Evolutionary conservation across 441 rosid species (phyloP).

Genomic region (Eruca vesicaria): DNA sequence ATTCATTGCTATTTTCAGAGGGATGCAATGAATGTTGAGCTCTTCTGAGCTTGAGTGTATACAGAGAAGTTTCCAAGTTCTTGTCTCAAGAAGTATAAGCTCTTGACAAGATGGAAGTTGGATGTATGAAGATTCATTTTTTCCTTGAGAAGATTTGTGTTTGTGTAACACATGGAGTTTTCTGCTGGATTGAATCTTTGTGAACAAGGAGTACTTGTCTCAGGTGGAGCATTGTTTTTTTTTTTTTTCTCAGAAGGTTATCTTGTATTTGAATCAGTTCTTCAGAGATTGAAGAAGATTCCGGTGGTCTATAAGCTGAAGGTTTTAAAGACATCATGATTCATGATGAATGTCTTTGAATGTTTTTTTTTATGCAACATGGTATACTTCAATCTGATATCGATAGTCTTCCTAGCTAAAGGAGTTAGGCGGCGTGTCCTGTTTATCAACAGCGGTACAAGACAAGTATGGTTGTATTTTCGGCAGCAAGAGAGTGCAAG

Average conservation of each 20-base stretch:
- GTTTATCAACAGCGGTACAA: not conserved
- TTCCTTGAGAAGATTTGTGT: not conserved
- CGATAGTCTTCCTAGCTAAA: not conserved
- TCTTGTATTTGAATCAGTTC: not conserved
- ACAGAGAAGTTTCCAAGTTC: not conserved
- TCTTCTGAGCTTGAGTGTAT: not conserved
- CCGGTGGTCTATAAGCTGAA: not conserved
- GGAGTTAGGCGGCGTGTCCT: not conserved
- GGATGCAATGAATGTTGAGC: not conserved
- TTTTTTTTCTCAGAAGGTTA: not conserved
- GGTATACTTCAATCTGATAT: not conserved
- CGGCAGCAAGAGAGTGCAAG: not conserved
- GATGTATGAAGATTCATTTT: not conserved
- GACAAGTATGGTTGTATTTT: not conserved
- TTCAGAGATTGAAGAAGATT: not conserved
- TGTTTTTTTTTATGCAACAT: not conserved
- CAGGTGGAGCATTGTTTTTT: not conserved
- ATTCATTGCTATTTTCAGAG: not conserved
- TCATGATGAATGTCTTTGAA: not conserved
- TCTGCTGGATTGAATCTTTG: not conserved
- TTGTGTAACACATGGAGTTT: not conserved
- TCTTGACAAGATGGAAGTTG: not conserved
- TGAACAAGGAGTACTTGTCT: not conserved
- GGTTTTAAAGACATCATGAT: not conserved
- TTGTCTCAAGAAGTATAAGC: not conserved